phyloP scores from a whole-genome alignment of 1,284 basidiomycete species.

The Naganishia sp. region DNA sequence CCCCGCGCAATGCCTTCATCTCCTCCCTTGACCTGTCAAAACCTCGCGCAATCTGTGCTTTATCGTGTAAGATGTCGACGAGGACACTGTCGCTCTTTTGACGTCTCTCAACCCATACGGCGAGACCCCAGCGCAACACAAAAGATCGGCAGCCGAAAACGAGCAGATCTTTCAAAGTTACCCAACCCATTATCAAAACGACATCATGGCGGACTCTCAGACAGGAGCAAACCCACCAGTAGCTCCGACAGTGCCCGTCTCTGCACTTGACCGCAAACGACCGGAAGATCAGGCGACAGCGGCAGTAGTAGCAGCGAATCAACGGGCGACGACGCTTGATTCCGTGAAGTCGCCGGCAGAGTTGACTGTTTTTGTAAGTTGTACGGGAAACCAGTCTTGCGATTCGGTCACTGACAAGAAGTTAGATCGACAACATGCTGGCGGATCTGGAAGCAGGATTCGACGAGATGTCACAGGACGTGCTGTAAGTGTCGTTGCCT shows the following conservation, averaged over 20 bases:
- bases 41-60: background rate
- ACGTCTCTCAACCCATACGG: too few relatives aligned
- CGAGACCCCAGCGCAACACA: background rate
- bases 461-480: slow-evolving; percentile 52
- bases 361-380: slow-evolving; percentile 36
- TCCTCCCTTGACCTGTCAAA: background rate
- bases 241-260: slow-evolving; percentile 10
- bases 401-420: background rate
- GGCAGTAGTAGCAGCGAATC: slow-evolving; percentile 18
- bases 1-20: too few relatives aligned
- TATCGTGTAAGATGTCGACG: too few relatives aligned
- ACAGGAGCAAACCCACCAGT: background rate
- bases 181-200: background rate
- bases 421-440: slow-evolving; percentile 50
- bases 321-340: slow-evolving; percentile 18
- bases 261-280: slow-evolving; percentile 17
- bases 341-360: slow-evolving; percentile 34
- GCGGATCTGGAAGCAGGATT: slow-evolving; percentile 49
- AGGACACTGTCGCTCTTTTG: too few relatives aligned
- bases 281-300: slow-evolving; percentile 21
- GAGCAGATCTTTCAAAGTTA: too few relatives aligned
- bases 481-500: slow-evolving; percentile 43
- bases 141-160: background rate
- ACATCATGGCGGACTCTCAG: background rate
- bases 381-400: background rate